A percentile compares a stretch with the other conserved stretches of the same genome.
Evolutionary conservation across 2,329 filamentous ascomycete genomes (phyloP).

Genomic region (Pseudocercospora ulei): DNA sequence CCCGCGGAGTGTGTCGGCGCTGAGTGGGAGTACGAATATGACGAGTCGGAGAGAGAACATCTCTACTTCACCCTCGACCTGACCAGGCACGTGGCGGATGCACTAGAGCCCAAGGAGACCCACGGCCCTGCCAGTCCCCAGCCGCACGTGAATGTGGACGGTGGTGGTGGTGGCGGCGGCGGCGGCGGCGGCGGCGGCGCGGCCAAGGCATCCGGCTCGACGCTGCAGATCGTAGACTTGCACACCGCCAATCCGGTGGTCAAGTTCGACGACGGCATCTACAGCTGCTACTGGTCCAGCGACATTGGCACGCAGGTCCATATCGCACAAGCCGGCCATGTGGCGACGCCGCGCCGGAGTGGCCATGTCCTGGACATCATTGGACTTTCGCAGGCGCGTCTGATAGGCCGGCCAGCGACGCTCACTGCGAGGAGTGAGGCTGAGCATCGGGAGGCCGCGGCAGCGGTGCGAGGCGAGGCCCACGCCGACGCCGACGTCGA

Average conservation of each 20-base stretch:
- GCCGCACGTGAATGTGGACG: background rate
- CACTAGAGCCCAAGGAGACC: conserved; percentile 17
- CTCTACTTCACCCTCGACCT: conserved; percentile 54
- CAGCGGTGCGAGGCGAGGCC: conserved; percentile 4
- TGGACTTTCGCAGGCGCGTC: conserved; percentile 58
- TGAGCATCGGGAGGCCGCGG: conserved; percentile 2
- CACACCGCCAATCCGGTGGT: conserved; percentile 67
- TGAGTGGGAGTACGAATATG: conserved; percentile 56
- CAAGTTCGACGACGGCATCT: conserved; percentile 67
- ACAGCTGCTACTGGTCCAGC: conserved; percentile 70
- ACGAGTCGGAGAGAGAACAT: conserved; percentile 48
- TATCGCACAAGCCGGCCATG: conserved; percentile 39
- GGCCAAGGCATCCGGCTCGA: conserved; percentile 37
- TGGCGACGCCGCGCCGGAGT: conserved; percentile 41
- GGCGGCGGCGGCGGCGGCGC: too few species aligned
- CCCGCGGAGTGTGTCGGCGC: conserved; percentile 31
- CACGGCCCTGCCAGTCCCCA: conserved; percentile 4
- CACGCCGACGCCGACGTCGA: background rate
- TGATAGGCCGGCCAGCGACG: conserved; percentile 57
- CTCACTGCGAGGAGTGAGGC: conserved; percentile 37
- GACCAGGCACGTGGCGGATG: conserved; percentile 36
- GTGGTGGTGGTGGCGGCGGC: conserved; percentile 1
- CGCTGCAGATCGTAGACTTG: conserved; percentile 70
- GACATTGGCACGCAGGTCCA: conserved; percentile 73
- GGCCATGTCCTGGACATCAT: conserved; percentile 58